Evolutionary conservation across 495 filamentous ascomycete species (phyloP).

Genomic region (Amphirosellinia nigrospora): DNA sequence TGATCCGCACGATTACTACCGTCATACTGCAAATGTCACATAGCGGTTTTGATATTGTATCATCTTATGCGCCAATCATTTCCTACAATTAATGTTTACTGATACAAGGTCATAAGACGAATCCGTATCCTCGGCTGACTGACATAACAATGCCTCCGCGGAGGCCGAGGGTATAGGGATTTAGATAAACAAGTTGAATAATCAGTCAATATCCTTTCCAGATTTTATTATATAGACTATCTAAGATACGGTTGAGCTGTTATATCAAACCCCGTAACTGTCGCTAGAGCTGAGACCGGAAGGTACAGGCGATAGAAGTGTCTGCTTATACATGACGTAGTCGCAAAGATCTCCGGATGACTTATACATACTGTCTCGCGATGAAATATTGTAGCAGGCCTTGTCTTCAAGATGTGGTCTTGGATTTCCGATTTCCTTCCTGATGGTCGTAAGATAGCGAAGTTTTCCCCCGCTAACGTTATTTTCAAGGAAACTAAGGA

Average conservation of each 20-base stretch:
- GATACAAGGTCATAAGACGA: neutral
- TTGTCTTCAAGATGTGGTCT: no score
- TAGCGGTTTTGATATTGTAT: neutral
- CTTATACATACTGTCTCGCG: no score
- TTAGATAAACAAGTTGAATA: neutral
- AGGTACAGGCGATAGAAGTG: neutral
- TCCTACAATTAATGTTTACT: neutral
- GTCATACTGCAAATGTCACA: no score
- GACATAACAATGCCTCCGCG: neutral
- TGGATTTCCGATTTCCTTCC: no score
- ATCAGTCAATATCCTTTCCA: neutral
- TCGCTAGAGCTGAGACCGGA: neutral
- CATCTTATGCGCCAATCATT: neutral
- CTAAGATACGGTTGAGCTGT: neutral
- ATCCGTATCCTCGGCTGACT: neutral
- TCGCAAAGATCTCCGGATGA: no score
- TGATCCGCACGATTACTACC: neutral
- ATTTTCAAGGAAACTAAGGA: no score
- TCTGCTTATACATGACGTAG: no score
- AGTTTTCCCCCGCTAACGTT: no score
- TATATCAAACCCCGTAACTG: neutral
- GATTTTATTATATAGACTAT: neutral
- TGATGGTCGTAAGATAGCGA: no score
- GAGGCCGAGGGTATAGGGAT: neutral
- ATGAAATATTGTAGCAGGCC: no score